Evolutionary conservation across 176 grass and related monocot genomes (phyloP).

Genomic region (Triticum timopheevii): DNA sequence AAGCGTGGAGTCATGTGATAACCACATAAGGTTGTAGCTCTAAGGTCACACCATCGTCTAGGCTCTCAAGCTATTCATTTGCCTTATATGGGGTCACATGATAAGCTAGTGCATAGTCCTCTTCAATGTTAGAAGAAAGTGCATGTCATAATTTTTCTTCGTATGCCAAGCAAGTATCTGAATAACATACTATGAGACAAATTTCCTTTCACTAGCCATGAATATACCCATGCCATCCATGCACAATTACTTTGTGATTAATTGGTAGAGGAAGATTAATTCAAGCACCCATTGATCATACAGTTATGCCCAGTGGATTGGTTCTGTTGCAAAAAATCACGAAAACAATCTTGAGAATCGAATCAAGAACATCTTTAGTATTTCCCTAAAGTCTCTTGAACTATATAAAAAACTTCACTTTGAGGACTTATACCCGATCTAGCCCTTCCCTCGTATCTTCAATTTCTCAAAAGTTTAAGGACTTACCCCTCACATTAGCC

Average conservation of each 20-base stretch:
- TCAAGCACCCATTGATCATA: background rate
- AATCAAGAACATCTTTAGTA: too few species aligned
- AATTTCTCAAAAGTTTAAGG: too few species aligned
- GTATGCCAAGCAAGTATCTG: too few species aligned
- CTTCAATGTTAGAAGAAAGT: background rate
- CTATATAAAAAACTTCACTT: too few species aligned
- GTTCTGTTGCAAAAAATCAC: background rate
- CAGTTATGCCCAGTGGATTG: background rate
- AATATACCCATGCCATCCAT: background rate
- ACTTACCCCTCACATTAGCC: too few species aligned
- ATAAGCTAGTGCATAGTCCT: background rate
- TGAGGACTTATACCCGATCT: too few species aligned
- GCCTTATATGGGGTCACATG: background rate
- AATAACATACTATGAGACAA: background rate
- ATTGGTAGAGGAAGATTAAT: background rate
- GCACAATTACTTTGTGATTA: background rate
- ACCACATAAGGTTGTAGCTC: too few species aligned
- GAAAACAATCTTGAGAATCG: background rate
- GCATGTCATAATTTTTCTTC: background rate
- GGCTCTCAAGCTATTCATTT: too few species aligned
- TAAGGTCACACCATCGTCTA: too few species aligned
- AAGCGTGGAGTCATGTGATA: too few species aligned
- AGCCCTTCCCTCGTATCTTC: too few species aligned
- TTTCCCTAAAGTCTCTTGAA: too few species aligned
- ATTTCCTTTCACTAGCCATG: background rate